A percentile compares a stretch with the other conserved stretches of the same genome.
These are phyloP conservation scores for Aspergillus texensis DNA, from an alignment of 2,329 filamentous ascomycete genomes.

Conservation along the genomic window DNA sequence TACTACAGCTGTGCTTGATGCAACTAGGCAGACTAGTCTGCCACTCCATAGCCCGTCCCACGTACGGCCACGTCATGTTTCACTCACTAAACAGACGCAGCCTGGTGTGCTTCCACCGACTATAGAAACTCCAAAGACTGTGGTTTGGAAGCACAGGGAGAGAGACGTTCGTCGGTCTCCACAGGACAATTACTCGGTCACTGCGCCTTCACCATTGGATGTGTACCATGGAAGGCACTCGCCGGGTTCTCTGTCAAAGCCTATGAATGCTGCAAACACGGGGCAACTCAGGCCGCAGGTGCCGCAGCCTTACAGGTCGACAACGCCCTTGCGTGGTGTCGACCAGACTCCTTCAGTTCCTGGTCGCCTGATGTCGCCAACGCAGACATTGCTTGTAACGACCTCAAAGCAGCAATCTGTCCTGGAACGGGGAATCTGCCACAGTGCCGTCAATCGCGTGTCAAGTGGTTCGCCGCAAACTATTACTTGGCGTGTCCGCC, in stretches of 20 bases:
- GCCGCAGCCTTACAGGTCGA: background rate
- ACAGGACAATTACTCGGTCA: background rate
- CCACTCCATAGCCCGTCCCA: background rate
- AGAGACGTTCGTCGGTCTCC: background rate
- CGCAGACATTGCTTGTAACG: background rate
- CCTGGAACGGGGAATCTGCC: background rate
- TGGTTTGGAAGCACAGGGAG: background rate
- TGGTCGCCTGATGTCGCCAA: background rate
- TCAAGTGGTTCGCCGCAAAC: background rate
- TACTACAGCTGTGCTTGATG: conserved; percentile 2
- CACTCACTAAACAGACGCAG: background rate
- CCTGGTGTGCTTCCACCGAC: background rate
- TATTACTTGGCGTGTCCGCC: background rate
- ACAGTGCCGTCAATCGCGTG: background rate
- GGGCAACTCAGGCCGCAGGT: background rate
- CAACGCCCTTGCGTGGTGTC: background rate
- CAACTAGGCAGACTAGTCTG: conserved; percentile 11
- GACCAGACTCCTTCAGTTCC: background rate
- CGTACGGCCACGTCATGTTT: background rate
- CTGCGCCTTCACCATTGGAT: background rate
- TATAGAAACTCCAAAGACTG: conserved; percentile 4
- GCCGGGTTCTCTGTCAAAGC: background rate
- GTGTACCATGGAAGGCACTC: background rate
- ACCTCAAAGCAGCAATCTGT: background rate
- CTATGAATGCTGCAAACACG: background rate